These are phyloP conservation scores for Kwoniella mangroviensis DNA, from an alignment of 768 basidiomycete species.

Conservation along the genomic window DNA sequence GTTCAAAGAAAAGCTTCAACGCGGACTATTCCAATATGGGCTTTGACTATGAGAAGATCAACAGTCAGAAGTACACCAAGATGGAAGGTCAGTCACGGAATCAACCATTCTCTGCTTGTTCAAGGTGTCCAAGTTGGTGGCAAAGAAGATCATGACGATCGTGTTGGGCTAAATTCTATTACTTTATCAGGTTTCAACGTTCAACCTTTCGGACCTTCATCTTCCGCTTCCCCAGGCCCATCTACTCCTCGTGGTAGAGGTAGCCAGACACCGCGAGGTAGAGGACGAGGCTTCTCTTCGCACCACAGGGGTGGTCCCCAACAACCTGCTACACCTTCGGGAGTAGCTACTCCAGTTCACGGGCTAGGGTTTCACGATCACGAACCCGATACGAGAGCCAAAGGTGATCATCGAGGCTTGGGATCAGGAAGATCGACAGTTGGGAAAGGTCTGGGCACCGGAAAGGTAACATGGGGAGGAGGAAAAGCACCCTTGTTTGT, in stretches of 20 bases:
- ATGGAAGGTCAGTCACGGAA: slow-evolving; percentile 39
- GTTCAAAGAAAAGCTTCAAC: slow-evolving; percentile 27
- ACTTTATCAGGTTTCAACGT: slow-evolving; percentile 37
- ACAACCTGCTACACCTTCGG: slow-evolving; percentile 31
- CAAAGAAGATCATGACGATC: neutral
- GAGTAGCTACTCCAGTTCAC: slow-evolving; percentile 40
- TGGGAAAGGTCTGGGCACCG: slow-evolving; percentile 32
- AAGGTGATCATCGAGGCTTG: slow-evolving; percentile 27
- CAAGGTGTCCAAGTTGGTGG: neutral
- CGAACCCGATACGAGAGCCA: slow-evolving; percentile 4
- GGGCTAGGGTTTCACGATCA: slow-evolving; percentile 40
- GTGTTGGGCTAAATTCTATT: too few relatives aligned
- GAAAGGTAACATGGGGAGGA: slow-evolving; percentile 44
- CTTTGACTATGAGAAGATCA: slow-evolving; percentile 44
- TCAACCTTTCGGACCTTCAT: slow-evolving; percentile 32
- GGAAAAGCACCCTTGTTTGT: slow-evolving; percentile 50
- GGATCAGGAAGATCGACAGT: slow-evolving; percentile 26
- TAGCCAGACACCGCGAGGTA: slow-evolving; percentile 26
- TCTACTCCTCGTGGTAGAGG: slow-evolving; percentile 21
- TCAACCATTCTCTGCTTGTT: neutral
- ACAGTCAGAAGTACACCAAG: slow-evolving; percentile 44
- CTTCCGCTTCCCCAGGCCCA: slow-evolving; percentile 5
- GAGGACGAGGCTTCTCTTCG: slow-evolving; percentile 19
- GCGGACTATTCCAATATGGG: slow-evolving; percentile 44
- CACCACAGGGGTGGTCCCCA: slow-evolving; percentile 12